Evolutionary conservation across 495 filamentous ascomycete species (phyloP), one percentile per base, ranked within the genome.

Genomic region (Thermothielavioides terrestris): DNA sequence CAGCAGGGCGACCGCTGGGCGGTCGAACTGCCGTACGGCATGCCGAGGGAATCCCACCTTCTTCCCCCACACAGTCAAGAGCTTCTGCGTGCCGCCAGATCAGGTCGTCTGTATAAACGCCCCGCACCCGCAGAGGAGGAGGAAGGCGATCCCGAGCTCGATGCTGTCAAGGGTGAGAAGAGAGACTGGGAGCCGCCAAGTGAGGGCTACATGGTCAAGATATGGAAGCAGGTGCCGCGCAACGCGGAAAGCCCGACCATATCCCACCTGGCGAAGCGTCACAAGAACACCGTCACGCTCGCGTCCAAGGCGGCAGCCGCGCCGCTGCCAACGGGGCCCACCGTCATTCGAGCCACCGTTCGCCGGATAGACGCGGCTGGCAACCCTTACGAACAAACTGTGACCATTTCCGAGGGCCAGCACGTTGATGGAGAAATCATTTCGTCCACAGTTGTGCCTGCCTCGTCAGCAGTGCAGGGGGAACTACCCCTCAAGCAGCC

Each of bases 31-130:
- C 76, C 80, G 2, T 76, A 73, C 34, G 80, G 77, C 55, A 87
- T 98, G 79, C 92, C 92, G 22, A 84, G 86, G 58, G 94, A 97
- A 62, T 85, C 81, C 34, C 81, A 89, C 55, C 72, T 95, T 14
- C 73, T 96, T 9, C 79, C 84, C 0, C 78, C 81, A 4, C 82
- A 85, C 67, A 89, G 81, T 31, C 85, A 90, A 61, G 86, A 84
- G 38, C 77, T 97, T n/a, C 76, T 97, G 1, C 81, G 88, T 27
- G 84, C 86, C 20, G 87, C 88, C 32, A 80, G 91, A 30, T 81
- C 85, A 7, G 85, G 84, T 2, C 77, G 77, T 17, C 70, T 85
- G n/a, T 84, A 84, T 50, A 84, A 82, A 53, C 70, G 72, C 2
- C 71, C 76, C 8, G 57, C 67, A 2, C 72, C 75, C 6, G 45